These are phyloP conservation scores for Cicer judaicum DNA, from an alignment of 306 rosid species.

Conservation along the genomic window DNA sequence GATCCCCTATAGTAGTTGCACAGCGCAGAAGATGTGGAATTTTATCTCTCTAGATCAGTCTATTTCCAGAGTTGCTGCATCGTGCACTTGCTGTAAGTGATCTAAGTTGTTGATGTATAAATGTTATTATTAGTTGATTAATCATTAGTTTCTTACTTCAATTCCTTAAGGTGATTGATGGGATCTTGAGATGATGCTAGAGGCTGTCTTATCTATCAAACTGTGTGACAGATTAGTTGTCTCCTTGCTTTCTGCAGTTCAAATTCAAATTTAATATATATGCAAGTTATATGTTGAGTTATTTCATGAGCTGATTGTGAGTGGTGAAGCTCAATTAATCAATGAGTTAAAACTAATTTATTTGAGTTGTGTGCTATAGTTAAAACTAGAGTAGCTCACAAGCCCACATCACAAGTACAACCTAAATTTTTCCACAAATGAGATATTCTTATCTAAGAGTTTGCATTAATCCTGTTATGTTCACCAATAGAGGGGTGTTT, in stretches of 20 bases:
- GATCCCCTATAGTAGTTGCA: no score
- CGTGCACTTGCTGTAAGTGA: no score
- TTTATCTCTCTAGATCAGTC: no score
- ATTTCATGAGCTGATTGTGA: background rate
- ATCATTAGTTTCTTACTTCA: background rate
- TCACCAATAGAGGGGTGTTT: background rate
- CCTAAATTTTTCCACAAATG: background rate
- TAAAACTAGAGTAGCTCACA: background rate
- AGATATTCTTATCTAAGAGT: background rate
- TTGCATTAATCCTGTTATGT: background rate
- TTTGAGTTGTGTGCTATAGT: background rate
- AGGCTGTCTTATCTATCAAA: background rate
- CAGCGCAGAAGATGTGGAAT: no score
- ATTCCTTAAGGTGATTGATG: background rate
- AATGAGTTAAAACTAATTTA: background rate
- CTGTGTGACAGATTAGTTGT: background rate
- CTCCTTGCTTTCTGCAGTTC: background rate
- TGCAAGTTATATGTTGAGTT: background rate
- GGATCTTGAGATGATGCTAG: constrained; percentile 8
- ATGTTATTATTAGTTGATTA: constrained; percentile 11
- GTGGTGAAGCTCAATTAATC: background rate
- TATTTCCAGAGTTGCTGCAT: no score
- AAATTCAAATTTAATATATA: background rate
- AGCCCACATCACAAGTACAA: background rate
- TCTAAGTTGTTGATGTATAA: background rate